Percentiles rank a stretch among this genome's conserved stretches.
Evolutionary conservation across 176 grass and related monocot species (phyloP).

Genomic region (Eragrostis nindensis): DNA sequence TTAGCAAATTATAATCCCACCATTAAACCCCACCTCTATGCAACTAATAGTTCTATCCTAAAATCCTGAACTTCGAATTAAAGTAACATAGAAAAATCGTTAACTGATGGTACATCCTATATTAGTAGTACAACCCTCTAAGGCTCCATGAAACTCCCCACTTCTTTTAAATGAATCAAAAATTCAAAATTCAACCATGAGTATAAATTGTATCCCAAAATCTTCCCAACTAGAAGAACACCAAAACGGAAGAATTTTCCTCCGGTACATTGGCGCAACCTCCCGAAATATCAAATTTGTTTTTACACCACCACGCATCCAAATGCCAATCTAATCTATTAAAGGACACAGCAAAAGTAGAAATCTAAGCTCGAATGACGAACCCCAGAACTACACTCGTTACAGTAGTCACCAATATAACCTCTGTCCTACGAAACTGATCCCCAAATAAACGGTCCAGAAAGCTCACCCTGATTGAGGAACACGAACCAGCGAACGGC

Average conservation of each 20-base stretch:
- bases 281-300: not conserved
- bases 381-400: not conserved
- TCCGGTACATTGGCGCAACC: not conserved
- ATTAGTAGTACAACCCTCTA: not conserved
- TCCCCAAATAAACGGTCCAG: not conserved
- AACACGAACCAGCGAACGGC: slow-evolving; percentile 16
- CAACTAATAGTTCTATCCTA: slow-evolving; percentile 9
- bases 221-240: not conserved
- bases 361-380: not conserved
- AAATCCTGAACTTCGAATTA: not conserved
- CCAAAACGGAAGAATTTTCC: not conserved
- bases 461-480: slow-evolving; percentile 23
- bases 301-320: not conserved
- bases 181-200: not conserved
- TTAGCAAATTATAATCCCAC: not conserved
- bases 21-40: not conserved
- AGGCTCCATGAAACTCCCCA: not conserved
- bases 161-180: not conserved
- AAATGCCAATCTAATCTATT: not conserved
- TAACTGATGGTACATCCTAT: not conserved
- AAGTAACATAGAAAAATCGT: not conserved
- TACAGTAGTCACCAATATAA: not conserved
- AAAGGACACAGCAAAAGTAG: not conserved
- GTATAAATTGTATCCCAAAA: not conserved
- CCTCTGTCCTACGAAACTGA: not conserved